These are phyloP conservation scores for Stagonosporopsis rhizophila DNA, from an alignment of 2,329 filamentous ascomycete genomes.

Conservation along the genomic window DNA sequence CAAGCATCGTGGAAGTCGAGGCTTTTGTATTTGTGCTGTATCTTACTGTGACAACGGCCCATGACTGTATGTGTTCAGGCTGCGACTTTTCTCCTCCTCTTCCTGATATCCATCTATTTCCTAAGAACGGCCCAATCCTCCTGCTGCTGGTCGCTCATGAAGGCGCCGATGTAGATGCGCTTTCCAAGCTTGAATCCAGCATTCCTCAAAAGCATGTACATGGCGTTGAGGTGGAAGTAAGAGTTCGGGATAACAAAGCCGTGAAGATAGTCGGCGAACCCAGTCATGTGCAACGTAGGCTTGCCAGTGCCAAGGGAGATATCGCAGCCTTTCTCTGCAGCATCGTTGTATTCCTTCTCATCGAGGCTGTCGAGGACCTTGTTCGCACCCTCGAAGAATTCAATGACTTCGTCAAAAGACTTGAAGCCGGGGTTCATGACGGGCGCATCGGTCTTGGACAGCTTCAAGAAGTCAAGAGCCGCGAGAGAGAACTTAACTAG, in stretches of 20 bases:
- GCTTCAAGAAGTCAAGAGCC: conserved; percentile 16
- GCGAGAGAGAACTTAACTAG: conserved; percentile 23
- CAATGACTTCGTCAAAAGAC: conserved; percentile 28
- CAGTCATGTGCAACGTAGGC: conserved; percentile 23
- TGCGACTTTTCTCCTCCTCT: background rate
- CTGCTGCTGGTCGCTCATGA: conserved; percentile 29
- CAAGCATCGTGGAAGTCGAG: too few species aligned
- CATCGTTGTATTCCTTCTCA: conserved; percentile 28
- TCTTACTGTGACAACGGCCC: background rate
- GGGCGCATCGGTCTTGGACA: conserved; percentile 14
- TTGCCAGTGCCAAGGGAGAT: conserved; percentile 7
- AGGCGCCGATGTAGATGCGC: conserved; percentile 20
- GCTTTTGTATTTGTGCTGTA: background rate
- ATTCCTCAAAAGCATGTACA: conserved; percentile 33
- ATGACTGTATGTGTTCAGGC: background rate
- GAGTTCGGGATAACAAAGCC: conserved; percentile 30
- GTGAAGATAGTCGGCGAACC: conserved; percentile 23
- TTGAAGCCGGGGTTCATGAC: conserved; percentile 19
- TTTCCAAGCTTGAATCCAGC: conserved; percentile 32
- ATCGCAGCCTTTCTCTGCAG: conserved; percentile 24
- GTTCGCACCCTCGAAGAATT: conserved; percentile 25
- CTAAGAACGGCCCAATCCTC: conserved; percentile 26
- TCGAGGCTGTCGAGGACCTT: conserved; percentile 26
- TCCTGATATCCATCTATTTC: background rate
- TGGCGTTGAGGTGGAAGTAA: conserved; percentile 35